These are phyloP conservation scores for Limnomonas spitsbergensis DNA, from an alignment of 139 green algal species.

Conservation along the genomic window DNA sequence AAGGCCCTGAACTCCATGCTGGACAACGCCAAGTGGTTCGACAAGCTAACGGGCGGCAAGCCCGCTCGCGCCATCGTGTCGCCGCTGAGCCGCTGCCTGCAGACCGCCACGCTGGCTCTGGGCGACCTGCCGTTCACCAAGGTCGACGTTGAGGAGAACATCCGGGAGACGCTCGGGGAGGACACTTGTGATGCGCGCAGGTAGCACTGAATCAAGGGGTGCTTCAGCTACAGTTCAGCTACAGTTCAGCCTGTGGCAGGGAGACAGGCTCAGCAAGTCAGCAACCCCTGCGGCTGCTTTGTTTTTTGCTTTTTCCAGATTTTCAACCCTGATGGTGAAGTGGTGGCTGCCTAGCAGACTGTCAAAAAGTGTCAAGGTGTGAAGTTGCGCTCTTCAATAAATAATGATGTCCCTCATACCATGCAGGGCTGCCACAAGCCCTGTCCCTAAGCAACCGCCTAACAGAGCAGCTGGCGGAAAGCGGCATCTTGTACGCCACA, in stretches of 20 bases:
- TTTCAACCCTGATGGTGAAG: neutral
- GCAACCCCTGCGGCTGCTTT: neutral
- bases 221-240: too few relatives aligned
- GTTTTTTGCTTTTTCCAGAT: too few relatives aligned
- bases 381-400: too few relatives aligned
- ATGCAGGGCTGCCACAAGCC: too few relatives aligned
- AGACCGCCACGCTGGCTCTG: conserved; percentile 47
- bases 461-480: too few relatives aligned
- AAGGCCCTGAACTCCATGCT: conserved; percentile 54
- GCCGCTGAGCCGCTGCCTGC: conserved; percentile 55
- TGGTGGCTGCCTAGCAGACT: too few relatives aligned
- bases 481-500: too few relatives aligned
- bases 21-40: conserved; percentile 40
- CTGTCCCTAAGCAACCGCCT: too few relatives aligned
- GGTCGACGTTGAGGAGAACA: conserved; percentile 55
- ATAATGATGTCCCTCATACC: too few relatives aligned
- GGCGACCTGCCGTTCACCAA: neutral
- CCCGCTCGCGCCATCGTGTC: conserved; percentile 41
- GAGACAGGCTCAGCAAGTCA: neutral
- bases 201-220: too few relatives aligned
- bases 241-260: neutral
- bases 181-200: conserved; percentile 65
- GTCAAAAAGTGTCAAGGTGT: too few relatives aligned
- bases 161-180: conserved; percentile 61
- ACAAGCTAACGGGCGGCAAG: conserved; percentile 38